Evolutionary conservation across 805 yeast species (phyloP), one percentile per base, ranked within the genome.

Genomic region (Sugiyamaella floridensis): DNA sequence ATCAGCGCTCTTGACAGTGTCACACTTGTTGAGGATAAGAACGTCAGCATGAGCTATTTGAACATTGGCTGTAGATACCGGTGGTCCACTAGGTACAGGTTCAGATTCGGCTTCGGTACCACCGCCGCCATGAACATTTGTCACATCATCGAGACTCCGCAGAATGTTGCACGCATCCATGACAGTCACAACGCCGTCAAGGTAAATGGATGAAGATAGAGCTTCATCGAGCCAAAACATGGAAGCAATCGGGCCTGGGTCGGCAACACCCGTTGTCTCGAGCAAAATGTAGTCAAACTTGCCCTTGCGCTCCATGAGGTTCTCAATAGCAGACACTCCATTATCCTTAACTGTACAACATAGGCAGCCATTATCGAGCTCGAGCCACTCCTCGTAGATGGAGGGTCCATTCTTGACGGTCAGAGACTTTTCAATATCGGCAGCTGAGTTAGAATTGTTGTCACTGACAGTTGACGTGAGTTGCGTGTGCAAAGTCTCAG

Each of bases 141-240:
- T 61, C 41, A 75, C 70, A 58, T 89, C 97, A 52, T 80, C 82
- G 29, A 92, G 71, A 57, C 86, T 83, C 50, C 71, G 71, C 15
- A 76, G 61, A 20, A 92, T 82, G 62, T 89, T 83, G 11, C 51
- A 55, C 2, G 70, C 71, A 55, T 92, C 98, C 43, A 93, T 72
- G 1, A 92, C 97, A 0, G 97, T 86, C 12, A 93, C 78, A 4
- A 92, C 88, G 0, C 96, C 96, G 67, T 92, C 98, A 32, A 93
- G 83, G 65, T 87, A 86, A 1, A 93, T 89, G 59, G 82, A 83
- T 3, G 96, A 83, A 14, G 83, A 77, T 53, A 93, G 73, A 0
- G 90, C 97, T 20, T 87, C 92, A 66, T 93, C 99, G 29, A 90
- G 76, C 99, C 99, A 93, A 69, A 93, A 93, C 97, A 92, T 92